phyloP scores from a whole-genome alignment of 2,329 filamentous ascomycete species.

The Karstenula rhodostoma region DNA sequence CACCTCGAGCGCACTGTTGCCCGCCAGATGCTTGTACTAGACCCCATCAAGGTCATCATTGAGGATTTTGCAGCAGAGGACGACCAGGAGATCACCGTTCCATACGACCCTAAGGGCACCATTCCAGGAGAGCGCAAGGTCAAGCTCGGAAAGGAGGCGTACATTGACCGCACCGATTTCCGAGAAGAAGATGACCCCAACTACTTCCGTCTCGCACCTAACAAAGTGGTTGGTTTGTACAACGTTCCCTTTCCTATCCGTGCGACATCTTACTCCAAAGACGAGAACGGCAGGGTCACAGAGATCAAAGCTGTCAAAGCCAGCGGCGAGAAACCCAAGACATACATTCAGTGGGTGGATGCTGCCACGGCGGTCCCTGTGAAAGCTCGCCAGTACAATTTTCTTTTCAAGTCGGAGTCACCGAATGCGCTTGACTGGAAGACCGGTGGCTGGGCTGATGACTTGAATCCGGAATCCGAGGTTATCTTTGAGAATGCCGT shows the following conservation, averaged over 20 bases:
- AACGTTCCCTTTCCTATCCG: constrained; percentile 75
- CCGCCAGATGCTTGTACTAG: constrained; percentile 86
- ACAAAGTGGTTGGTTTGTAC: constrained; percentile 76
- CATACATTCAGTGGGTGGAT: constrained; percentile 86
- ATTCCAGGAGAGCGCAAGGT: constrained; percentile 68
- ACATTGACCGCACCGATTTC: constrained; percentile 85
- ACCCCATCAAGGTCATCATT: constrained; percentile 83
- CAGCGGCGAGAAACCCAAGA: constrained; percentile 75
- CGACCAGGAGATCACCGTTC: constrained; percentile 72
- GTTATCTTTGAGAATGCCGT: constrained; percentile 79
- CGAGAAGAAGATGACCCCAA: constrained; percentile 74
- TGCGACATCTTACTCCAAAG: constrained; percentile 73
- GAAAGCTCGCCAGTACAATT: constrained; percentile 76
- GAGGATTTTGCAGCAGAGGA: constrained; percentile 76
- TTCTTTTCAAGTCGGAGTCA: constrained; percentile 86
- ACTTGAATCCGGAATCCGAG: constrained; percentile 86
- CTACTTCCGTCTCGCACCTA: constrained; percentile 80
- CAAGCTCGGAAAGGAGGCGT: constrained; percentile 78
- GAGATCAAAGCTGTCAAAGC: constrained; percentile 72
- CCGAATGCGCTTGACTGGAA: constrained; percentile 73
- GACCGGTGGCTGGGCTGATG: constrained; percentile 81
- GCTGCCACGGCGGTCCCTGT: constrained; percentile 69
- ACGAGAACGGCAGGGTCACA: constrained; percentile 70
- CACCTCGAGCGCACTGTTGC: constrained; percentile 91
- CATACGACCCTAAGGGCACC: constrained; percentile 77